Evolutionary conservation across 768 basidiomycete species (phyloP).

Genomic region (Termitomyces sp.): DNA sequence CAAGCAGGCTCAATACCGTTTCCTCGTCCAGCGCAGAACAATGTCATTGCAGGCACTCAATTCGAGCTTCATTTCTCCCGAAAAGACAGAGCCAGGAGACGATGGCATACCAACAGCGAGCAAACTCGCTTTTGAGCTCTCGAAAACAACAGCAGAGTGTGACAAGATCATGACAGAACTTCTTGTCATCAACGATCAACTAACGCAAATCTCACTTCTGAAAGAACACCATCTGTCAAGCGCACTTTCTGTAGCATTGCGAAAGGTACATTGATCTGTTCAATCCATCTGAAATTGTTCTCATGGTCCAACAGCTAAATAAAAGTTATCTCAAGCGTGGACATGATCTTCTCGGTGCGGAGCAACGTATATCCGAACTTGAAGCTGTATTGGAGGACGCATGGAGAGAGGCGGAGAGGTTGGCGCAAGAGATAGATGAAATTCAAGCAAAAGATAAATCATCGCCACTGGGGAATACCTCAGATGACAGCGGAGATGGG

Average conservation of each 20-base stretch:
- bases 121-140: constrained; percentile 50
- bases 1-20: constrained; percentile 64
- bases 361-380: constrained; percentile 45
- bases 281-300: background rate
- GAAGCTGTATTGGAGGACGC: constrained; percentile 75
- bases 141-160: constrained; percentile 50
- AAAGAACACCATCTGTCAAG: constrained; percentile 67
- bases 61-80: constrained; percentile 35
- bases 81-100: constrained; percentile 32
- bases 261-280: constrained; percentile 42
- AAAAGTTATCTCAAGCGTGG: constrained; percentile 64
- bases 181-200: constrained; percentile 54
- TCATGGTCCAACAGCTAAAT: constrained; percentile 42
- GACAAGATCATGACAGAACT: constrained; percentile 57
- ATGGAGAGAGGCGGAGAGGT: constrained; percentile 70
- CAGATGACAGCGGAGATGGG: constrained; percentile 26
- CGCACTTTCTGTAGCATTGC: constrained; percentile 71
- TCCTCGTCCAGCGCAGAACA: constrained; percentile 58
- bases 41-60: constrained; percentile 70
- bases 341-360: constrained; percentile 45
- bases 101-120: constrained; percentile 31
- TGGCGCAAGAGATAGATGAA: constrained; percentile 70
- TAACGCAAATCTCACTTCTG: constrained; percentile 53
- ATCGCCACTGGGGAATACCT: background rate
- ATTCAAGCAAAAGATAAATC: constrained; percentile 32